These are phyloP conservation scores for Oenanthe sinensis DNA, from an alignment of 129 eudicot genomes.

Conservation along the genomic window DNA sequence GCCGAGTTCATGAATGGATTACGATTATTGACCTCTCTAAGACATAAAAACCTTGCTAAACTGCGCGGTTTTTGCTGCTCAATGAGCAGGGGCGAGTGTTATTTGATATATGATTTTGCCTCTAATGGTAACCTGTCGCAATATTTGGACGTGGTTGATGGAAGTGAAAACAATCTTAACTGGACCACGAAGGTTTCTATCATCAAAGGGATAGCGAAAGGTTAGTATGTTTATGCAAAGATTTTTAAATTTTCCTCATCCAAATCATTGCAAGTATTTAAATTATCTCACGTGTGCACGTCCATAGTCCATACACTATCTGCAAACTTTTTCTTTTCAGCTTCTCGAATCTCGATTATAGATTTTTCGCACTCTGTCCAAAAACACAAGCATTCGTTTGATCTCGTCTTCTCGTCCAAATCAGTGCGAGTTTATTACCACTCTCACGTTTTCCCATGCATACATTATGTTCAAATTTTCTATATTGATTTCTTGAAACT, in stretches of 20 bases:
- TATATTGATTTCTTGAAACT: background rate
- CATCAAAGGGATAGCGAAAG: slow-evolving; percentile 85
- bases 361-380: background rate
- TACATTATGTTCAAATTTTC: background rate
- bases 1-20: slow-evolving; percentile 73
- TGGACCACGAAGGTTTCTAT: slow-evolving; percentile 79
- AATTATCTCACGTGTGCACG: background rate
- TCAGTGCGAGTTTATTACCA: background rate
- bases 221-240: slow-evolving; percentile 22
- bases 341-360: background rate
- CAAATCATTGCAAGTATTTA: background rate
- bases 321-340: background rate
- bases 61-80: slow-evolving; percentile 78
- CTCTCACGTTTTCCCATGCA: background rate
- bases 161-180: slow-evolving; percentile 43
- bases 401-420: background rate
- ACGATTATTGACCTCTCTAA: slow-evolving; percentile 59
- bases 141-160: slow-evolving; percentile 50
- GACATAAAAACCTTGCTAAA: slow-evolving; percentile 62
- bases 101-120: slow-evolving; percentile 74
- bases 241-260: background rate
- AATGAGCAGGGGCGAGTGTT: slow-evolving; percentile 77
- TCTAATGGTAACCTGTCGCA: slow-evolving; percentile 51
- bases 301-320: background rate
- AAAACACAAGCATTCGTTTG: background rate